A percentile compares a stretch with the other conserved stretches of the same genome.
phyloP scores from a whole-genome alignment of 257 asterid genomes.

The Capsicum rhomboideum region DNA sequence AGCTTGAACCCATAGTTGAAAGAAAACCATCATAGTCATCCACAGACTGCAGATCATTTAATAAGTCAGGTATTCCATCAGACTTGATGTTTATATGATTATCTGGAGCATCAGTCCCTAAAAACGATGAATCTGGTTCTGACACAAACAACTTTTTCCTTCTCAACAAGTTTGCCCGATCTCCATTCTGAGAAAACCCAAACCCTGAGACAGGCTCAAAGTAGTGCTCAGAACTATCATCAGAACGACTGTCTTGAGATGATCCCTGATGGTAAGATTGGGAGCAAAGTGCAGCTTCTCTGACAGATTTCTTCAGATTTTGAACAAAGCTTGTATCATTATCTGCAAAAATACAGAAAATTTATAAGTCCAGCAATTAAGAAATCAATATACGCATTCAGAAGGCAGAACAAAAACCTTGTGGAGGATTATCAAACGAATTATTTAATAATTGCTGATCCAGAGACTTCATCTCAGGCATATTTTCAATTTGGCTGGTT shows the following conservation, averaged over 20 bases:
- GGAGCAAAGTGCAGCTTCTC: constrained; percentile 87
- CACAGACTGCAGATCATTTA: constrained; percentile 64
- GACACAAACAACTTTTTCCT: constrained; percentile 46
- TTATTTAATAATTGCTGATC: constrained; percentile 42
- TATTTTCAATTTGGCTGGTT: constrained; percentile 40
- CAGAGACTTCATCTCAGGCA: constrained; percentile 35
- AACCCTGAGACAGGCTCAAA: constrained; percentile 73
- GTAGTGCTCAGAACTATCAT: constrained; percentile 85
- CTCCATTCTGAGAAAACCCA: constrained; percentile 60
- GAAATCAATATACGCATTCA: constrained; percentile 5
- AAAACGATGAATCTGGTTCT: constrained; percentile 58
- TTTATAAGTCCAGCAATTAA: background rate
- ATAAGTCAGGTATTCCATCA: constrained; percentile 45
- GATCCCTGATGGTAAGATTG: constrained; percentile 50
- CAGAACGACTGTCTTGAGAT: constrained; percentile 77
- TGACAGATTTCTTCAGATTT: constrained; percentile 83
- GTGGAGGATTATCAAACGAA: constrained; percentile 35
- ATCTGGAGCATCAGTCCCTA: constrained; percentile 33
- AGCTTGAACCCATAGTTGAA: constrained; percentile 70
- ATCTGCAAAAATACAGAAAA: constrained; percentile 40
- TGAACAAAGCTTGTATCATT: constrained; percentile 58
- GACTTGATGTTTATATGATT: constrained; percentile 45
- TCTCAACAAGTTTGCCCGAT: constrained; percentile 39
- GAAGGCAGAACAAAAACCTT: constrained; percentile 41
- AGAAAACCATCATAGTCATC: constrained; percentile 77